Evolutionary conservation across 768 basidiomycete genomes (phyloP).

Genomic region (Tylopilus subfusipes): DNA sequence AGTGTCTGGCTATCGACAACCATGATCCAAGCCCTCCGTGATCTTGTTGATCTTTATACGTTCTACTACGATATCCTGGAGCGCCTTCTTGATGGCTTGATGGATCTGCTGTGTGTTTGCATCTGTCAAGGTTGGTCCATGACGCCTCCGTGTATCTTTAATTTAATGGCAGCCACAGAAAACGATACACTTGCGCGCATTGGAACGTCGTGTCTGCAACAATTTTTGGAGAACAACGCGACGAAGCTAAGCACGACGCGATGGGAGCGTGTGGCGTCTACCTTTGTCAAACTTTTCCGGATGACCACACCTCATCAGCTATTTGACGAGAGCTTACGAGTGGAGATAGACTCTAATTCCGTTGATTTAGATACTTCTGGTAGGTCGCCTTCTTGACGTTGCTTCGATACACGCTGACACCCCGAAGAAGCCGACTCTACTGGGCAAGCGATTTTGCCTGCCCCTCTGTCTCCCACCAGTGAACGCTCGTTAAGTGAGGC

Average conservation of each 20-base stretch:
- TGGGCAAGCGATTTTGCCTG: constrained; percentile 71
- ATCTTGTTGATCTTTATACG: constrained; percentile 93
- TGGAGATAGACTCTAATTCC: constrained; percentile 65
- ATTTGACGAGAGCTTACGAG: constrained; percentile 88
- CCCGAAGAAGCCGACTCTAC: constrained; percentile 43
- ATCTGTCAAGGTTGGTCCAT: constrained; percentile 85
- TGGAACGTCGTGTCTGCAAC: constrained; percentile 96
- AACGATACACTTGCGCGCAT: constrained; percentile 97
- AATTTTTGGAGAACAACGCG: constrained; percentile 90
- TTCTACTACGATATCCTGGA: constrained; percentile 91
- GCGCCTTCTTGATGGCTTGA: constrained; percentile 85
- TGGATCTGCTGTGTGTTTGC: constrained; percentile 92
- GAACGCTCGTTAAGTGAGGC: constrained; percentile 48
- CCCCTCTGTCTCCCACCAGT: constrained; percentile 78
- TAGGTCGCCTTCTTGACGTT: constrained; percentile 3
- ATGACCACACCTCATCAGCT: constrained; percentile 97
- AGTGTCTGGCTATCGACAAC: constrained; percentile 99
- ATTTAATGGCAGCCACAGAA: constrained; percentile 48
- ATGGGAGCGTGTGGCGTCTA: constrained; percentile 90
- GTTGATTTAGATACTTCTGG: constrained; percentile 53
- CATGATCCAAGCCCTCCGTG: constrained; percentile 95
- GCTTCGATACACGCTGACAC: constrained; percentile 8
- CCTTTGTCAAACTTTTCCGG: constrained; percentile 94
- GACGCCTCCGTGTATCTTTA: neutral
- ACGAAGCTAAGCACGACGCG: constrained; percentile 74